Evolutionary conservation across 2,329 filamentous ascomycete genomes (phyloP).

Genomic region (Gaeumannomyces tritici): DNA sequence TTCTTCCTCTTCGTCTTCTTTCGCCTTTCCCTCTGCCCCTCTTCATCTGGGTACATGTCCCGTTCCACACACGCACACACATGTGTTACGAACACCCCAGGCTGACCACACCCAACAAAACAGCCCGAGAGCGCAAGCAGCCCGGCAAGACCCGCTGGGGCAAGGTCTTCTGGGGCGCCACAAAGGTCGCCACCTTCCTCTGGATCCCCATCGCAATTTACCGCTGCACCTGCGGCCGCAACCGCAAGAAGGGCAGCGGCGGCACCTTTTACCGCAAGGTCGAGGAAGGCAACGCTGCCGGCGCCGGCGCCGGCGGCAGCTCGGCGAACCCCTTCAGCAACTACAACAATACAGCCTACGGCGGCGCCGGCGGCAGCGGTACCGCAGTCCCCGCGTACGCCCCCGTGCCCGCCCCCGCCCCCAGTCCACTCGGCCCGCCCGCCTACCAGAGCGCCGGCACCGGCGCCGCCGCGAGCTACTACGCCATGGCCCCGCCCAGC

Average conservation of each 20-base stretch:
- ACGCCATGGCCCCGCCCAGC: not conserved
- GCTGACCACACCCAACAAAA: not conserved
- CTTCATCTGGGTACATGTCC: not conserved
- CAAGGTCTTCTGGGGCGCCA: not conserved
- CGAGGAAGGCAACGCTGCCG: not conserved
- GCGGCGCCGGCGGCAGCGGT: not conserved
- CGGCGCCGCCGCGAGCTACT: not conserved
- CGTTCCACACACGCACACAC: not conserved
- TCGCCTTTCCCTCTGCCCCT: too few relatives aligned
- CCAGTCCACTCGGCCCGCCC: not conserved
- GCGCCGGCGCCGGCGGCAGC: not conserved
- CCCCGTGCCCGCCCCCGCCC: not conserved
- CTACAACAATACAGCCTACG: not conserved
- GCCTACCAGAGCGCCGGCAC: not conserved
- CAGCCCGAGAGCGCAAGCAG: not conserved
- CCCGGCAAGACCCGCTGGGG: not conserved
- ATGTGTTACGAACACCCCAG: not conserved
- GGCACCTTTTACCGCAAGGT: not conserved
- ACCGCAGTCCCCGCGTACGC: not conserved
- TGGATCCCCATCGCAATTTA: conserved; percentile 1
- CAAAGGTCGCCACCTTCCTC: not conserved
- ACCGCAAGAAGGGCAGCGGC: not conserved
- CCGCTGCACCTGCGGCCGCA: not conserved
- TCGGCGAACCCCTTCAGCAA: not conserved
- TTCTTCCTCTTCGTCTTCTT: too few relatives aligned